phyloP scores from a whole-genome alignment of 176 grass and related monocot genomes.

The Thalia dealbata region DNA sequence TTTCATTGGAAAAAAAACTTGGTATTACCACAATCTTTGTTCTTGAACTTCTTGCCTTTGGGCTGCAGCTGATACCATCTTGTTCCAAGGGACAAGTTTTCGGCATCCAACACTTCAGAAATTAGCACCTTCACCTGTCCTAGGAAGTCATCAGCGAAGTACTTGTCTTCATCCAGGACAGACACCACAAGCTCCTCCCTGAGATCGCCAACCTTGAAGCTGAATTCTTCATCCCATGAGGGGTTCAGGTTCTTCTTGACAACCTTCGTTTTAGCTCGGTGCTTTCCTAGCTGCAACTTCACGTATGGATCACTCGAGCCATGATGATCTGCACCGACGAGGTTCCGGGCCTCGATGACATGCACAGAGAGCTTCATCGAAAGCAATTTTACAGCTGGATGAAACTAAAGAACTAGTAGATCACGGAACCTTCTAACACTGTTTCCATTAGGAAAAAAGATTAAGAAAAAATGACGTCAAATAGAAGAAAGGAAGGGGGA shows the following conservation, averaged over 20 bases:
- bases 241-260: slow-evolving; percentile 39
- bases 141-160: slow-evolving; percentile 75
- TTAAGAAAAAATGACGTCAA: neutral
- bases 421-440: neutral
- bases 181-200: slow-evolving; percentile 45
- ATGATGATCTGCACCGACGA: slow-evolving; percentile 37
- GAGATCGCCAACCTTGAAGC: slow-evolving; percentile 68
- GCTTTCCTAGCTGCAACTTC: slow-evolving; percentile 56
- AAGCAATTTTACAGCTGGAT: slow-evolving; percentile 1
- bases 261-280: slow-evolving; percentile 61
- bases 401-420: neutral
- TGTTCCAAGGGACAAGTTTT: slow-evolving; percentile 44
- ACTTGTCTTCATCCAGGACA: slow-evolving; percentile 76
- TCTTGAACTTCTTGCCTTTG: slow-evolving; percentile 72
- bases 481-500: neutral
- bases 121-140: slow-evolving; percentile 74
- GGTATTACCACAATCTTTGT: slow-evolving; percentile 49
- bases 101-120: slow-evolving; percentile 51
- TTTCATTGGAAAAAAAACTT: neutral
- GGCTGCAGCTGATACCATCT: slow-evolving; percentile 67
- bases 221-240: slow-evolving; percentile 73
- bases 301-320: slow-evolving; percentile 51
- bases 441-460: neutral
- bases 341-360: slow-evolving; percentile 54
- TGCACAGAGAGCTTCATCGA: slow-evolving; percentile 66